These are phyloP conservation scores for Panaeolus cyanescens DNA, from an alignment of 768 basidiomycete species.

Conservation along the genomic window DNA sequence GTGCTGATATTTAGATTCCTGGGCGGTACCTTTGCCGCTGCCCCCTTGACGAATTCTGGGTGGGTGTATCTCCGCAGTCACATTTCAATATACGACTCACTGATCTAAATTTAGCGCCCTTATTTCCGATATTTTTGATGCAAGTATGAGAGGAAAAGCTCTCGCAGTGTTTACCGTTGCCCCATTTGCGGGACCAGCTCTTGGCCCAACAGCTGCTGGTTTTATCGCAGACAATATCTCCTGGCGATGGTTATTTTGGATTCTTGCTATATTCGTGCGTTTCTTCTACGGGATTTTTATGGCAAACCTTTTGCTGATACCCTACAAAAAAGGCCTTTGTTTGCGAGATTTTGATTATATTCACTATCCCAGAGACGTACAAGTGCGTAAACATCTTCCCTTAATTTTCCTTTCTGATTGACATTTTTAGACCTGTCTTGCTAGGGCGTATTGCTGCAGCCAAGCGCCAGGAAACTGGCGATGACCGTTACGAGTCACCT, in stretches of 20 bases:
- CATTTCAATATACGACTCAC: background rate
- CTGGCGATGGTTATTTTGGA: slow-evolving; percentile 75
- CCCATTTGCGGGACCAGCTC: slow-evolving; percentile 68
- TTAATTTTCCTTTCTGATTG: background rate
- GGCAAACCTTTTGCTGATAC: background rate
- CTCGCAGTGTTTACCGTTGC: slow-evolving; percentile 64
- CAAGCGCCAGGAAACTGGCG: slow-evolving; percentile 53
- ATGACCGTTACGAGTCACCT: slow-evolving; percentile 52
- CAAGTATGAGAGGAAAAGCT: slow-evolving; percentile 61
- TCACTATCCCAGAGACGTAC: slow-evolving; percentile 73
- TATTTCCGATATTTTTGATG: slow-evolving; percentile 66
- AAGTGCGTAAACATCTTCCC: slow-evolving; percentile 31
- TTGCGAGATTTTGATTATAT: slow-evolving; percentile 48
- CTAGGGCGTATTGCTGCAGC: slow-evolving; percentile 52
- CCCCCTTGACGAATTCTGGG: slow-evolving; percentile 73
- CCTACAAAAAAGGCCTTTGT: slow-evolving; percentile 39
- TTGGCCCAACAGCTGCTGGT: slow-evolving; percentile 57
- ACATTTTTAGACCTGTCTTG: slow-evolving; percentile 49
- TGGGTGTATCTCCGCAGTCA: slow-evolving; percentile 23
- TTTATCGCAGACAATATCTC: slow-evolving; percentile 44
- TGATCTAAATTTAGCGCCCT: slow-evolving; percentile 35
- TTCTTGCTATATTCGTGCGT: slow-evolving; percentile 57
- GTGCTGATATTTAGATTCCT: slow-evolving; percentile 73
- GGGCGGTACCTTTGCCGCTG: slow-evolving; percentile 69
- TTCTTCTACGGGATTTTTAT: background rate